Base-by-base conservation (phyloP, 352 stramenopile genomes). In the Globisporangium parvum region DNA sequence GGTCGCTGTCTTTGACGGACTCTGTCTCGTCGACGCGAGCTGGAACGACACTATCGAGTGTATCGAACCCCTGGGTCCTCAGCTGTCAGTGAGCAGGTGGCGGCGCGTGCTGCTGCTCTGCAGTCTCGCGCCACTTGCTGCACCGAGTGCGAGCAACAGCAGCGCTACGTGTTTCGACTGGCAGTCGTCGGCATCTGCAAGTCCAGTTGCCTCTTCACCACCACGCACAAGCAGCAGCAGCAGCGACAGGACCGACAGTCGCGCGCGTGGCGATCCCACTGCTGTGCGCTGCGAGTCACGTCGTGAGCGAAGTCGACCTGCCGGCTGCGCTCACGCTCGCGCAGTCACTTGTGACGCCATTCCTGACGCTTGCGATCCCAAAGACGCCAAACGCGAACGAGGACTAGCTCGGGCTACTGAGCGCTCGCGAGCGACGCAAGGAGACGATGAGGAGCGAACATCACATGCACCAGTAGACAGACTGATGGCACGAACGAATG, bases 1-100 rank as follows among this genome's bases (percentile, higher is more conserved):
- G 28, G 53, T 63, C 18, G 50, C 51, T 8, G 57, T 63, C 15
- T 23, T 59, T 26, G 51, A 53, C 21, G 50, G 57, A 1, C 18
- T 63, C n/a, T 37, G 44, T 1, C 20, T 63, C 23, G 20, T 58
- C 28, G 51, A 40, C 0, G 50, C 51, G 41, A 3, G 15, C 6
- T 63, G 57, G 57, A 50, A 59, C 37, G 12, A 37, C 1, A 37
- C 51, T 2, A 21, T 21, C 31, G 24, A n/a, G 5, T 49, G n/a
- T 17, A 1, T 63, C 8, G 51, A 59, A 31, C 20, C n/a, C 18
- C 42, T 23, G 12, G 6, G 37, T 33, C 20, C 28, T 21, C 23
- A 9, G 2, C 20, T 20, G 2, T 10, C 21, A 0, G 39, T 47
- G 17, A 35, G 15, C 31, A 47, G 18, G 9, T 14, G 11, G n/a